Evolutionary conservation across 306 rosid genomes (phyloP), one percentile per base, ranked within the genome.

Genomic region (Mucuna pruriens): DNA sequence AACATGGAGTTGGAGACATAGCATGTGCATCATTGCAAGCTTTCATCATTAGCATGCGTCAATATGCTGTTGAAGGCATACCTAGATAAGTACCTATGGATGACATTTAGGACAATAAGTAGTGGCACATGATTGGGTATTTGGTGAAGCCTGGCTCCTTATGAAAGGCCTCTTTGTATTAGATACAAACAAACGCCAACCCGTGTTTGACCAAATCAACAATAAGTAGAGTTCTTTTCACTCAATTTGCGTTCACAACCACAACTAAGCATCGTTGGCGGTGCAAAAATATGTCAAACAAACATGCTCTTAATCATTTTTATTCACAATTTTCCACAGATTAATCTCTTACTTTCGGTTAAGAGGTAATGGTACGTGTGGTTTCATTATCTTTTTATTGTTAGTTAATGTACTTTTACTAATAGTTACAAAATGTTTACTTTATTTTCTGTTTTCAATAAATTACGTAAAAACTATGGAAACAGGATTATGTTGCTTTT

Each of bases 21-120:
- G 17, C 86, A 86, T 78, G 89, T 82, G 84, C 76, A 60, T 70
- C 19, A 74, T 54, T 55, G 72, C 16, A 62, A 48, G 62, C 36
- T 70, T 75, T 75, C 58, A 82, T 78, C 86, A 79, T 86, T 79
- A 75, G 38, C 76, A 34, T 75, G 74, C 65, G 74, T 73, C 81
- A 44, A 71, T 70, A 51, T 85, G 78, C 12, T 46, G 69, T 73
- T 7, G 45, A 70, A 55, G 82, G 78, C 68, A 61, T 57, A 26
- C 39, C 64, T 71, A 77, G 77, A 85, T 85, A 72, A 71, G 74
- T 52, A 61, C 48, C 42, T 73, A 64, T 12, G 38, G 49, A 44
- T 78, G 77, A 42, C 42, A 73, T 78, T 82, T 39, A 67, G 71
- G 75, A 82, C 84, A 72, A 66, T 60, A 20, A 75, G 63, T 49